These are phyloP conservation scores for Sporothrix inflata DNA, from an alignment of 2,329 filamentous ascomycete species.

Conservation along the genomic window DNA sequence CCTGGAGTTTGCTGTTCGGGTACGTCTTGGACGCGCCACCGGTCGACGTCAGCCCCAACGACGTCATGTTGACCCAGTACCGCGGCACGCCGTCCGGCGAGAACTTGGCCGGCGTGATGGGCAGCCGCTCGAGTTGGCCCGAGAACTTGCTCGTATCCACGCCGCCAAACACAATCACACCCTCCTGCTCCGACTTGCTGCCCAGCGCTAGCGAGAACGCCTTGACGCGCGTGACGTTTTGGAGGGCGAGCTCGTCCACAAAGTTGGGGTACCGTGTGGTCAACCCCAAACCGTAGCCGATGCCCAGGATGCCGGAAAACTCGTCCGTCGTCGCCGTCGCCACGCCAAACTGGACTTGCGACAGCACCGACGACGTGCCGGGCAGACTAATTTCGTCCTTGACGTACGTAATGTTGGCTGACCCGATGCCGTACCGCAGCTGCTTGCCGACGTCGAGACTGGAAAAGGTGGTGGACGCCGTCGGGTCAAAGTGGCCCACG, in stretches of 20 bases:
- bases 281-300: conserved; percentile 64
- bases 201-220: conserved; percentile 70
- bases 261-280: conserved; percentile 56
- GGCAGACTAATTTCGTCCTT: conserved; percentile 51
- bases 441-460: conserved; percentile 44
- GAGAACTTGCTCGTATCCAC: conserved; percentile 67
- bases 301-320: conserved; percentile 68
- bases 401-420: conserved; percentile 55
- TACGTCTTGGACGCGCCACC: conserved; percentile 42
- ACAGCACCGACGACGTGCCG: conserved; percentile 47
- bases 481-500: conserved; percentile 50
- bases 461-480: conserved; percentile 29
- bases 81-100: conserved; percentile 59
- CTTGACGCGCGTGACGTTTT: conserved; percentile 60
- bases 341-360: conserved; percentile 66
- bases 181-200: conserved; percentile 60
- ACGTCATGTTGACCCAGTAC: conserved; percentile 57
- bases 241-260: conserved; percentile 53
- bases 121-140: conserved; percentile 62
- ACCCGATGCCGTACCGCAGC: conserved; percentile 56
- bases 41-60: conserved; percentile 48
- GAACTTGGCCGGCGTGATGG: conserved; percentile 59
- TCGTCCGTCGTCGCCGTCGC: conserved; percentile 55
- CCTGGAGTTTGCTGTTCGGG: conserved; percentile 50
- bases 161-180: conserved; percentile 70